Percentiles rank a stretch among this genome's conserved stretches.
Evolutionary conservation across 2,329 filamentous ascomycete genomes (phyloP).

Genomic region (Acrodontium crateriforme): DNA sequence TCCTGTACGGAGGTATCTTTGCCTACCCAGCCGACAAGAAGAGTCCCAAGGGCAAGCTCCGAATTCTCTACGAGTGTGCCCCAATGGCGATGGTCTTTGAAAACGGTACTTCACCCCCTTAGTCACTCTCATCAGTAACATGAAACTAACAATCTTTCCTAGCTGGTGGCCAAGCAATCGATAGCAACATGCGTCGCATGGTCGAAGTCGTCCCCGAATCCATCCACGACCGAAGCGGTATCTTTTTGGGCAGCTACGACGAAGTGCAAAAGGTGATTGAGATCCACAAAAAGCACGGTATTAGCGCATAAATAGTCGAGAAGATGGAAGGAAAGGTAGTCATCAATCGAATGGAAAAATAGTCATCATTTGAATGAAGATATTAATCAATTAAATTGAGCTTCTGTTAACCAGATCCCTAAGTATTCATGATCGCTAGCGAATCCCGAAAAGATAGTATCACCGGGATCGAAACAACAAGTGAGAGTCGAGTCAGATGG

Average conservation of each 20-base stretch:
- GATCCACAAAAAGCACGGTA: slow-evolving; percentile 50
- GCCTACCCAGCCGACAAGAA: slow-evolving; percentile 97
- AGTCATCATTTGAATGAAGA: too few species aligned
- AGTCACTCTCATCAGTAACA: neutral
- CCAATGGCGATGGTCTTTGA: slow-evolving; percentile 99
- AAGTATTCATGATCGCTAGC: too few species aligned
- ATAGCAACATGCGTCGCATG: slow-evolving; percentile 85
- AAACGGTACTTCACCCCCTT: slow-evolving; percentile 57
- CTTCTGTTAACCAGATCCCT: too few species aligned
- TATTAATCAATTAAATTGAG: too few species aligned
- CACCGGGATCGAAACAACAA: too few species aligned
- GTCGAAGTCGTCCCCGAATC: slow-evolving; percentile 75
- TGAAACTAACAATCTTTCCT: slow-evolving; percentile 12
- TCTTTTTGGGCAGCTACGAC: slow-evolving; percentile 88
- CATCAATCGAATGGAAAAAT: too few species aligned
- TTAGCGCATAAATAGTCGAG: slow-evolving; percentile 10
- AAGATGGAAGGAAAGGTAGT: neutral
- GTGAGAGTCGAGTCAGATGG: too few species aligned
- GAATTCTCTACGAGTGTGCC: slow-evolving; percentile 95
- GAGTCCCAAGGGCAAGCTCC: slow-evolving; percentile 93
- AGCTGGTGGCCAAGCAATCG: slow-evolving; percentile 85
- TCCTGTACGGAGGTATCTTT: slow-evolving; percentile 93
- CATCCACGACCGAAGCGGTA: slow-evolving; percentile 91
- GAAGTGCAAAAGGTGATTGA: slow-evolving; percentile 93
- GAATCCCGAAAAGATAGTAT: too few species aligned